Percentiles rank a stretch among this genome's conserved stretches.
Conservation (phyloP, 2,329 filamentous ascomycete species). For the Fusarium tanahbumbuense region DNA sequence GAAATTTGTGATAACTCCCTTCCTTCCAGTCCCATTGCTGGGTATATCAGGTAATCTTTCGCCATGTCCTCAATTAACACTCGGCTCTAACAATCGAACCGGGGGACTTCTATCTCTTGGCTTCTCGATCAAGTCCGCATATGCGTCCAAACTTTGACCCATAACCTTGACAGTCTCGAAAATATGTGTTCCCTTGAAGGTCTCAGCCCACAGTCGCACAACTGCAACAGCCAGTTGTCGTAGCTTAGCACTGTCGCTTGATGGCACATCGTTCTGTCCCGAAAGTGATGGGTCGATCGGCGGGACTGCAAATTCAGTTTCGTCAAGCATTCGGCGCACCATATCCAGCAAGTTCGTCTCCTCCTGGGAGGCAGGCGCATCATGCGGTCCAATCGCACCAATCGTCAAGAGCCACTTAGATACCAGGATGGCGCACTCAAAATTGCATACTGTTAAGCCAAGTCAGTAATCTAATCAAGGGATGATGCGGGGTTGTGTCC, state of each 20-base stretch:
- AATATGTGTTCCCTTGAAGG: conserved; percentile 70
- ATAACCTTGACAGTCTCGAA: conserved; percentile 71
- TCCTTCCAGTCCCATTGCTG: not conserved
- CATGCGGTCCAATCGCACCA: conserved; percentile 61
- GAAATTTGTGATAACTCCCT: conserved; percentile 8
- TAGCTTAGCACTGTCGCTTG: conserved; percentile 63
- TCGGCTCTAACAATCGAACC: conserved; percentile 39
- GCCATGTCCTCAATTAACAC: conserved; percentile 29
- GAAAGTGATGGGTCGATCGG: conserved; percentile 67
- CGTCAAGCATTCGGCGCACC: conserved; percentile 68
- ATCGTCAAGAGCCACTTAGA: conserved; percentile 71
- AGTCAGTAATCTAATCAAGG: conserved; percentile 31
- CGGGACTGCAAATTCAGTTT: conserved; percentile 70
- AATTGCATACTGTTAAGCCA: conserved; percentile 62
- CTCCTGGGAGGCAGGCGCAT: conserved; percentile 62
- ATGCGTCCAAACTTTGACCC: conserved; percentile 67
- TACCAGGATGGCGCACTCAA: conserved; percentile 70
- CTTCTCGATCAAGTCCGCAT: conserved; percentile 68
- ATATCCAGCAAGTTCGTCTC: conserved; percentile 67
- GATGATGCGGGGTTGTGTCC: not conserved
- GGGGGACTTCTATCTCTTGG: conserved; percentile 58
- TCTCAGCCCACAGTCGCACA: conserved; percentile 70
- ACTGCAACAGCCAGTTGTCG: conserved; percentile 68
- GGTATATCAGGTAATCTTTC: not conserved
- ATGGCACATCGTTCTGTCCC: conserved; percentile 57